Base-by-base conservation (phyloP, 164 flowering plant species). In the Vitis rupestris region DNA sequence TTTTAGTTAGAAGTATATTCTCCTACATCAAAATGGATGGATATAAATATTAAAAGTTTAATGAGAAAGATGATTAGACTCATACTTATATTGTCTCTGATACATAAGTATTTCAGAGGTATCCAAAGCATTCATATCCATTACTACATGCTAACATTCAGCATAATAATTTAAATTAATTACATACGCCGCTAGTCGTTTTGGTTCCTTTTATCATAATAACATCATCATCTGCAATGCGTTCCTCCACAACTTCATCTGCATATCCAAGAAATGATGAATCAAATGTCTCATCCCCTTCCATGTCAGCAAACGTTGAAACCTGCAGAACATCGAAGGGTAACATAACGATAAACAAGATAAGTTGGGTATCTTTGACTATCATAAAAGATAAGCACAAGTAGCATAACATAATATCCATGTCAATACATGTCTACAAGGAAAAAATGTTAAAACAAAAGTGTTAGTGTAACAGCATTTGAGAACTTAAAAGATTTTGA, bases 261-360 rank as follows among this genome's bases (percentile, higher is more conserved):
- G 99, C 98, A 72, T 69, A 71, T 50, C 99, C 99, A 70, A 96
- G 91, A 64, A 88, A 64, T 58, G 98, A 91, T 3, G 97, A 66
- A 76, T 93, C 99, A 86, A 88, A 95, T 50, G 98, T 93, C 83
- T 95, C 99, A 51, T 93, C 97, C 57, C 99, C 99, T 80, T 95
- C 99, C 97, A 90, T 90, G 64, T 95, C 99, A 75, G 99, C 99
- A 83, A 95, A 95, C 49, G 99, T 95, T 72, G 97, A 87, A 64
- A 95, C 88, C 99, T 95, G 78, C 61, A 76, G 23, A 63, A 44
- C 66, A 83, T 55, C 23, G 60, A 49, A 49, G 2, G 13, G 37
- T 31, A 14, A 64, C 11, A 37, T 37, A 49, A 64, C 12, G 3
- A 60, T 60, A 14, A 4, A 66, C 31, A 66, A n/a, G 49, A 54